phyloP scores from a whole-genome alignment of 768 basidiomycete genomes.

The Boletus rubropictus region DNA sequence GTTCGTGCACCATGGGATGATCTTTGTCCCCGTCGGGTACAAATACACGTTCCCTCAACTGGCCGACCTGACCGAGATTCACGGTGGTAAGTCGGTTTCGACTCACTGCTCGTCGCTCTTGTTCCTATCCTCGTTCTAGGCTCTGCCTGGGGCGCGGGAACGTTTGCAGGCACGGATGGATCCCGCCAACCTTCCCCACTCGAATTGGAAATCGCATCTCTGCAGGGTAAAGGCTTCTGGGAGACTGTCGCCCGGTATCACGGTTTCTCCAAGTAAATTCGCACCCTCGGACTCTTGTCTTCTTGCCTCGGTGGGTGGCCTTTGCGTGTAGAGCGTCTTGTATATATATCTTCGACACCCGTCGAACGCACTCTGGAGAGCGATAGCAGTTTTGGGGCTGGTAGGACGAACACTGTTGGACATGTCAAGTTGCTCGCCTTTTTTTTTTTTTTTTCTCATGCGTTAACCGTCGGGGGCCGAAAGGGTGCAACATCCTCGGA shows the following conservation, averaged over 20 bases:
- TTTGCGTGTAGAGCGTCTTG: neutral
- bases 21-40: slow-evolving; percentile 52
- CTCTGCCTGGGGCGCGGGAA: slow-evolving; percentile 79
- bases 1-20: slow-evolving; percentile 50
- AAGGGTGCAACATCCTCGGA: neutral
- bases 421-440: too few relatives aligned
- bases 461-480: neutral
- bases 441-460: neutral
- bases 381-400: too few relatives aligned
- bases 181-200: slow-evolving; percentile 54
- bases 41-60: slow-evolving; percentile 36
- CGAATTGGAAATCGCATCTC: slow-evolving; percentile 50
- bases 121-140: slow-evolving; percentile 33
- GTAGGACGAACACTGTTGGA: too few relatives aligned
- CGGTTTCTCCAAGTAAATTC: slow-evolving; percentile 13
- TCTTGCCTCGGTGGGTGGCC: too few relatives aligned
- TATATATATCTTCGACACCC: neutral
- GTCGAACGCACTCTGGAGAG: neutral
- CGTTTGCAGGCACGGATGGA: slow-evolving; percentile 50
- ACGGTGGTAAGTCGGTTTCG: slow-evolving; percentile 36
- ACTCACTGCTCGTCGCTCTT: too few relatives aligned
- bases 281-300: neutral
- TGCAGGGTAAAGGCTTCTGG: slow-evolving; percentile 56
- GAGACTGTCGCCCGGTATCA: slow-evolving; percentile 39
- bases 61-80: slow-evolving; percentile 38